Conservation (phyloP, 202 grass and related monocot species). For the Saccharum hybrid region DNA sequence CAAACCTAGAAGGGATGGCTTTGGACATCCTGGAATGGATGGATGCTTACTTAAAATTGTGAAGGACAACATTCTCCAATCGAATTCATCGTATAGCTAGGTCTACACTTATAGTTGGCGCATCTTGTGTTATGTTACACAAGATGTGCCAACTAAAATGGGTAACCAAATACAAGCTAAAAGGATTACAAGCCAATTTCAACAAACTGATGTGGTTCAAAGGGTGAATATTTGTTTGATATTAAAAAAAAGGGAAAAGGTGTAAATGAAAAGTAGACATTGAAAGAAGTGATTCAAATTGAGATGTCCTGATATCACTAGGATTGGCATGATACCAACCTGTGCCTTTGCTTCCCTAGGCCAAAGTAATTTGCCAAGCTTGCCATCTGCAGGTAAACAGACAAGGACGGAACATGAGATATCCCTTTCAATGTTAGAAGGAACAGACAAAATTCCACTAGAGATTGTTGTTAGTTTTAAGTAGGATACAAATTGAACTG, state of each 20-base stretch:
- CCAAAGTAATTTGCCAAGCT: conserved; percentile 92
- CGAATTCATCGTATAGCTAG: background rate
- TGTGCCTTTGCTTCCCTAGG: conserved; percentile 81
- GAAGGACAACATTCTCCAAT: background rate
- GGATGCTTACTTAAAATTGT: background rate
- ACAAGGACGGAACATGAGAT: conserved; percentile 37
- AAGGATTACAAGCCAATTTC: conserved; percentile 19
- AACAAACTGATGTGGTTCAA: conserved; percentile 2
- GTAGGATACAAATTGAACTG: background rate
- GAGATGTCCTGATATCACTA: conserved; percentile 8
- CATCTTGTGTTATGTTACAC: background rate
- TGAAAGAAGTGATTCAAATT: conserved; percentile 2
- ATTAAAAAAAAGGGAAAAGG: background rate
- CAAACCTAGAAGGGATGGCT: background rate
- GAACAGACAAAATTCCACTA: conserved; percentile 8
- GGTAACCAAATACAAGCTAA: conserved; percentile 2
- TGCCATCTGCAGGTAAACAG: conserved; percentile 72
- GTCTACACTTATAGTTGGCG: background rate
- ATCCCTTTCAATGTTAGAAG: conserved; percentile 2
- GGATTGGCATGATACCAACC: conserved; percentile 47
- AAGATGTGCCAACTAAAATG: background rate
- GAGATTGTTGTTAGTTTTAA: background rate
- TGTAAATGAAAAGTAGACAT: background rate
- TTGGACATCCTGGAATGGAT: background rate
- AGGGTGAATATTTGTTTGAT: background rate